Evolutionary conservation across 306 rosid species (phyloP), one percentile per base, ranked within the genome.

Genomic region (Dryas alaskensis): DNA sequence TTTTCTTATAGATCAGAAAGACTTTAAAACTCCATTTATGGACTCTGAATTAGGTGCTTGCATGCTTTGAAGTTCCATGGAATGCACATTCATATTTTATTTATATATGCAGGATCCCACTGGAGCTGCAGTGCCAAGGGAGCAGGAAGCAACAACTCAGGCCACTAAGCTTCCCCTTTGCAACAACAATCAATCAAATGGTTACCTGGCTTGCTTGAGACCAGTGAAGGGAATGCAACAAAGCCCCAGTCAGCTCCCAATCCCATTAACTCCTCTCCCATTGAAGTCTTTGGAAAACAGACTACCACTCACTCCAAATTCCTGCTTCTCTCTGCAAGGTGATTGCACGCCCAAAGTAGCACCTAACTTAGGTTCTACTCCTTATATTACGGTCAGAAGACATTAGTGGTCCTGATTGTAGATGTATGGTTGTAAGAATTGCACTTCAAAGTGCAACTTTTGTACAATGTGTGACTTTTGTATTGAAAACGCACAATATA

Each of bases 321-420:
- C 86, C 12, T 65, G 68, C 78, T 39, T 45, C 66, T 55, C 27
- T 8, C 58, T 66, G 40, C 49, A 69, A 17, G 73, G 51, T 4
- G 73, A 62, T 62, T 62, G 65, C 1, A 31, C 84, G 45, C 84
- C 84, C 13, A 61, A 80, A 50, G 44, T 82, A 57, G 75, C 76
- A 77, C 68, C 82, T n/a, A 75, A 69, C 80, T 67, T 73, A 13
- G 58, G 58, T 69, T 78, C 86, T 70, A 78, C 86, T 25, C 82
- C 86, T 40, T 82, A 16, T 48, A 76, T 81, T 55, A 77, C 82
- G 4, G 68, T 74, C 60, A 79, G 80, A 67, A 82, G 72, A 69
- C 73, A 58, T 61, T 53, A 63, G 60, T 52, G 60, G 77, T 48
- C 60, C 70, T 71, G 72, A 60, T 64, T 47, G 74, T 51, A 42